Percentiles rank a stretch among this genome's conserved stretches.
These are phyloP conservation scores for Knoxdaviesia capensis DNA, from an alignment of 2,329 filamentous ascomycete species.

Conservation along the genomic window DNA sequence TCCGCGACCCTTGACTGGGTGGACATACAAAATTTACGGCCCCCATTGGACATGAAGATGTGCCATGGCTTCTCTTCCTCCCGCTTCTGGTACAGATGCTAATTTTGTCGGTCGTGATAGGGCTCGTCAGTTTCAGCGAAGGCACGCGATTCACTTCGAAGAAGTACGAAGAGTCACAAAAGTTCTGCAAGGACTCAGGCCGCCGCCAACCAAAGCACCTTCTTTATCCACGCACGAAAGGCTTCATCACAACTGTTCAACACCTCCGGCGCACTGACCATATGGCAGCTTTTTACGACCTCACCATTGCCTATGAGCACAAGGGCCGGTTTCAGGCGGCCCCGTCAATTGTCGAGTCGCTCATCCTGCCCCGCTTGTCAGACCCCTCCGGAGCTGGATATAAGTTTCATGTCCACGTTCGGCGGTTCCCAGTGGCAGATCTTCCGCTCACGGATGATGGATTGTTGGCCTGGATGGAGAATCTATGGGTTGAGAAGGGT, in stretches of 20 bases:
- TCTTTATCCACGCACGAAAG: slow-evolving; percentile 38
- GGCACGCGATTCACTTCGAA: slow-evolving; percentile 34
- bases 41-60: too few species aligned
- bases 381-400: slow-evolving; percentile 16
- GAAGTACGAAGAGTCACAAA: slow-evolving; percentile 28
- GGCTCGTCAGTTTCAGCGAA: slow-evolving; percentile 45
- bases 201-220: slow-evolving; percentile 33
- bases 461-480: slow-evolving; percentile 30
- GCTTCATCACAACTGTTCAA: slow-evolving; percentile 38
- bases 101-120: slow-evolving; percentile 12
- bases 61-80: too few species aligned
- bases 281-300: slow-evolving; percentile 32
- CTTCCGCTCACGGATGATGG: slow-evolving; percentile 25
- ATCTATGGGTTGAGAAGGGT: slow-evolving; percentile 31
- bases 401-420: slow-evolving; percentile 28
- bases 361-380: slow-evolving; percentile 18
- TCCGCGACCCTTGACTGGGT: too few species aligned
- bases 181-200: slow-evolving; percentile 29
- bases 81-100: too few species aligned
- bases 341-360: slow-evolving; percentile 31
- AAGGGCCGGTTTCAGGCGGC: slow-evolving; percentile 21
- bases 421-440: slow-evolving; percentile 25
- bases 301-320: slow-evolving; percentile 32
- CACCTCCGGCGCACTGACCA: slow-evolving; percentile 29
- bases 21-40: too few species aligned